phyloP scores from a whole-genome alignment of 257 asterid species.

The Coffea eugenioides region DNA sequence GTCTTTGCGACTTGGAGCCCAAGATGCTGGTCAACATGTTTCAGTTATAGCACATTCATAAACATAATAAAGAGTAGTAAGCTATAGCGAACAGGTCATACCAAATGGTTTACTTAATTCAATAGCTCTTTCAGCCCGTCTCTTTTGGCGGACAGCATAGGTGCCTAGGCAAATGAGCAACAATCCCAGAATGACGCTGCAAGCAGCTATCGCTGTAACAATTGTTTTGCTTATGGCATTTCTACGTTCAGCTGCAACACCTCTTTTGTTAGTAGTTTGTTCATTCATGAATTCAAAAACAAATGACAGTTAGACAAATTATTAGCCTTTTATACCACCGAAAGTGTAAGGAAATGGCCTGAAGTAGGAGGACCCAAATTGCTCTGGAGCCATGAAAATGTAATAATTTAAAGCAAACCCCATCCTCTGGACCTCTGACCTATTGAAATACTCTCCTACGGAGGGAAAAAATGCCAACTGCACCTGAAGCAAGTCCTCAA shows the following conservation, averaged over 20 bases:
- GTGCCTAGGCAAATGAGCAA: slow-evolving; percentile 58
- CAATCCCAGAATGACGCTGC: slow-evolving; percentile 57
- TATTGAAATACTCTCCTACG: slow-evolving; percentile 52
- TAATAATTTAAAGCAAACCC: slow-evolving; percentile 82
- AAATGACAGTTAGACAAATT: neutral
- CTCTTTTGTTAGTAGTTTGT: neutral
- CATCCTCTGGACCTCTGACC: slow-evolving; percentile 70
- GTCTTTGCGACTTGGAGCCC: slow-evolving; percentile 64
- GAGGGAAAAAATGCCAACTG: slow-evolving; percentile 80
- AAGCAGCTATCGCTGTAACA: slow-evolving; percentile 65
- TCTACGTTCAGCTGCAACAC: slow-evolving; percentile 47
- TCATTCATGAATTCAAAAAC: neutral
- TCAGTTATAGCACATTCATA: slow-evolving; percentile 1
- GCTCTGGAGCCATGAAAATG: slow-evolving; percentile 79
- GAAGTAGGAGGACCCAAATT: slow-evolving; percentile 88
- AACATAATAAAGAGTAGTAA: neutral
- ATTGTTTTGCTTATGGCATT: slow-evolving; percentile 45
- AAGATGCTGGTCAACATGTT: slow-evolving; percentile 50
- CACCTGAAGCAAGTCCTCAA: slow-evolving; percentile 83
- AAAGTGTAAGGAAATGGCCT: slow-evolving; percentile 68
- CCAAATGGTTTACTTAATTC: slow-evolving; percentile 85
- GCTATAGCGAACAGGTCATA: slow-evolving; percentile 17
- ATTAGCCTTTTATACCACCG: slow-evolving; percentile 39
- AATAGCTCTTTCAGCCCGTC: slow-evolving; percentile 82
- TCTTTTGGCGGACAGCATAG: slow-evolving; percentile 74